Base-by-base conservation (phyloP, 2,329 filamentous ascomycete species). In the Clonostachys chloroleuca region DNA sequence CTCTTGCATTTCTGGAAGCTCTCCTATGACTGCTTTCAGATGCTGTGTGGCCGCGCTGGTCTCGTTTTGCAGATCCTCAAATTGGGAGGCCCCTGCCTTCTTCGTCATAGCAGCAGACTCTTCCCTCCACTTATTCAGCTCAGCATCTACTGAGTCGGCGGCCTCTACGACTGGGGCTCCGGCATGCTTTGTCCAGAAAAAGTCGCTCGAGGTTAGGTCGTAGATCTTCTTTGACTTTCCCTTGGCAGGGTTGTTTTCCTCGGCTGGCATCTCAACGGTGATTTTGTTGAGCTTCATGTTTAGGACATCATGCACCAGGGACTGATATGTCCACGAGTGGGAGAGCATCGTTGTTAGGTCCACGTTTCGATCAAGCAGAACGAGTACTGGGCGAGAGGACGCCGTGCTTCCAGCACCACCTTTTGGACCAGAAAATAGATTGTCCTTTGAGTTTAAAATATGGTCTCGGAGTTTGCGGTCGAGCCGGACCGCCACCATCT, bases 331-430 rank as follows among this genome's bases (percentile, higher is more conserved):
- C 76, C 76, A 80, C 17, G 92, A 96, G 68, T 99, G 94, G 13
- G 92, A 96, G n/a, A 99, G 79, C 94, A 99, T 97, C 3, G 94
- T 92, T 53, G 96, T 90, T 46, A 99, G 72, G 65, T 99, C 94
- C 41, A 99, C 85, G 60, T 96, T 97, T 56, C 94, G 86, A 67
- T 99, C 94, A 43, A 97, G 86, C 45, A 99, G 87, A 54, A 99
- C 83, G 42, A 99, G 81, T 1, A 97, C 90, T 1, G 95, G 94
- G 43, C 95, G 77, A 20, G 89, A 88, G 9, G 84, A 81, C 3
- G 86, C 80, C 1, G 87, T 85, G 14, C 80, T 77, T 2, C 77
- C 66, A 7, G 76, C 69, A 8, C 75, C 69, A 3, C 83, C 75
- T 51, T 87, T 78, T 45, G 84, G 77, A 49, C 68, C 72, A 39